phyloP scores from a whole-genome alignment of 2,329 filamentous ascomycete genomes.

The Leptographium lundbergii region DNA sequence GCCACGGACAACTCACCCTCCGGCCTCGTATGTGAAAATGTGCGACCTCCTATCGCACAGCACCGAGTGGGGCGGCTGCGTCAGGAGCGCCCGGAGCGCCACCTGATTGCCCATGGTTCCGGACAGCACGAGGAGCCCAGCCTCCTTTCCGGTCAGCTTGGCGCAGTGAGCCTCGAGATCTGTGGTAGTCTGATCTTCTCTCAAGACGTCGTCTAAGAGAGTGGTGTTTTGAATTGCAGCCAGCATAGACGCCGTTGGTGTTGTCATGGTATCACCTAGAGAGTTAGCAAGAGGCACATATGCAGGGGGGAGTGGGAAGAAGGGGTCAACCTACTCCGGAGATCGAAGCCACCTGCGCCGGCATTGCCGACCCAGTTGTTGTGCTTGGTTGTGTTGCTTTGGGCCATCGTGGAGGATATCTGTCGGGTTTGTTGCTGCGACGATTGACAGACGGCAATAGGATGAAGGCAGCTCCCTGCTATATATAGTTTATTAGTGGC shows the following conservation, averaged over 20 bases:
- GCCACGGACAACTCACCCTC: slow-evolving; percentile 30
- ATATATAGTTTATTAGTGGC: not conserved
- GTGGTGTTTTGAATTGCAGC: slow-evolving; percentile 61
- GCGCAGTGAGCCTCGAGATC: slow-evolving; percentile 66
- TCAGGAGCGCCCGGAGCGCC: slow-evolving; percentile 63
- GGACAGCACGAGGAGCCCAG: slow-evolving; percentile 68
- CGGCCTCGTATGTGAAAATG: slow-evolving; percentile 56
- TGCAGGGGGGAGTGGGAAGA: not conserved
- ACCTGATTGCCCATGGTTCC: slow-evolving; percentile 95
- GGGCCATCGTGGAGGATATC: not conserved
- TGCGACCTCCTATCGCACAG: slow-evolving; percentile 71
- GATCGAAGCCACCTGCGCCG: slow-evolving; percentile 19
- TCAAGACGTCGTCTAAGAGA: slow-evolving; percentile 72
- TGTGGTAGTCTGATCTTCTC: slow-evolving; percentile 67
- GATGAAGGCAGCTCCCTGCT: not conserved
- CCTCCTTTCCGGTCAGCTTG: slow-evolving; percentile 59
- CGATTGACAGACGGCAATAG: not conserved
- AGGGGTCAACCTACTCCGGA: slow-evolving; percentile 17
- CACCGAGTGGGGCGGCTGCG: slow-evolving; percentile 67
- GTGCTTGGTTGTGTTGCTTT: not conserved
- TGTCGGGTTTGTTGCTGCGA: not conserved
- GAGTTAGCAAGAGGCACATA: not conserved
- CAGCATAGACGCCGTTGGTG: slow-evolving; percentile 71
- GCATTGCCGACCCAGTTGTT: slow-evolving; percentile 20
- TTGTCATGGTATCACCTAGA: slow-evolving; percentile 47